phyloP scores from a whole-genome alignment of 148 eudicot genomes.

The Cornus kousa region DNA sequence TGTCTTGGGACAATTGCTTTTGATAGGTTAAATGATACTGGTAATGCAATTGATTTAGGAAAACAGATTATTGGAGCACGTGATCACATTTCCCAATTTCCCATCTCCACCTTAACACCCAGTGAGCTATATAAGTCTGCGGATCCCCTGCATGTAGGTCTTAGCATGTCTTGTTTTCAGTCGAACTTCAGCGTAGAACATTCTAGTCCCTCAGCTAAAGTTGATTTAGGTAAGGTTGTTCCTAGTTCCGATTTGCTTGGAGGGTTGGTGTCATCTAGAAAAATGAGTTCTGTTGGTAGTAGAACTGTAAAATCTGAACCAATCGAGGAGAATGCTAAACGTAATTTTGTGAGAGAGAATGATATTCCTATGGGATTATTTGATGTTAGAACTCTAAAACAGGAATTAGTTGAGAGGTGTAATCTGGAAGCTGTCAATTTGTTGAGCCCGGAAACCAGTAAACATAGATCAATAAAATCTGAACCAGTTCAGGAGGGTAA shows the following conservation, averaged over 20 bases:
- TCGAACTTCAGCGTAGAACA: background rate
- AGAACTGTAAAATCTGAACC: constrained; percentile 34
- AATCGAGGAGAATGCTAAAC: constrained; percentile 20
- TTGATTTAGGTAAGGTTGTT: constrained; percentile 7
- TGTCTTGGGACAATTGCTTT: constrained; percentile 8
- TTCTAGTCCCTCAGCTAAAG: constrained; percentile 12
- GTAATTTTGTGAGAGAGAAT: constrained; percentile 3
- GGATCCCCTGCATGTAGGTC: constrained; percentile 25
- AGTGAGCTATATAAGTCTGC: constrained; percentile 10
- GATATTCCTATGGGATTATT: constrained; percentile 13
- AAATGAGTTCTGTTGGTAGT: constrained; percentile 7
- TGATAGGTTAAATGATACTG: constrained; percentile 5
- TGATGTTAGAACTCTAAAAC: constrained; percentile 14
- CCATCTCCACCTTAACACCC: background rate
- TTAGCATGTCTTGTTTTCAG: constrained; percentile 14
- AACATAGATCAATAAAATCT: constrained; percentile 25
- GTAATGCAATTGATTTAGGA: constrained; percentile 16
- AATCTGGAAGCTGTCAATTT: constrained; percentile 8
- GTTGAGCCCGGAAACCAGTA: constrained; percentile 11
- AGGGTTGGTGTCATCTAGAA: background rate
- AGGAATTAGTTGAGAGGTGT: constrained; percentile 17
- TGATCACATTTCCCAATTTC: constrained; percentile 14
- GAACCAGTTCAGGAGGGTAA: constrained; percentile 22
- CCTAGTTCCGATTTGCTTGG: constrained; percentile 9
- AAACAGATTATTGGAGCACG: constrained; percentile 12